phyloP scores from a whole-genome alignment of 257 asterid species.

The Orobanche coerulescens region DNA sequence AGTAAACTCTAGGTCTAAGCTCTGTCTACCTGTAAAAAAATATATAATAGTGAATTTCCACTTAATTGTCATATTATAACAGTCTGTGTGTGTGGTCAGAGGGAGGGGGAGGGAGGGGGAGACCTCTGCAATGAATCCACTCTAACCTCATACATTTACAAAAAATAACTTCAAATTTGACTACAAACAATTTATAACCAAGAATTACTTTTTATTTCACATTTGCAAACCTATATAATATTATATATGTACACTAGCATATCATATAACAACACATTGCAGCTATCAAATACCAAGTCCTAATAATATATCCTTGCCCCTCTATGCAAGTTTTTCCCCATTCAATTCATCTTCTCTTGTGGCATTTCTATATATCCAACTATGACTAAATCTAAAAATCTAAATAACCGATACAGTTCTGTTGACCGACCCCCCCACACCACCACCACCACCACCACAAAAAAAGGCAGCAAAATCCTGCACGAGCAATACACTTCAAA shows the following conservation, averaged over 20 bases:
- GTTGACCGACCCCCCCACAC: background rate
- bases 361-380: slow-evolving; percentile 18
- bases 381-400: slow-evolving; percentile 11
- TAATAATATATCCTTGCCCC: slow-evolving; percentile 1
- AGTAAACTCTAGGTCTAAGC: too few species aligned
- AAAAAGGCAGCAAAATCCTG: background rate
- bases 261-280: slow-evolving; percentile 7
- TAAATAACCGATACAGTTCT: background rate
- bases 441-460: too few species aligned
- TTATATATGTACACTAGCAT: slow-evolving; percentile 26
- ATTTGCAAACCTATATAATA: slow-evolving; percentile 19
- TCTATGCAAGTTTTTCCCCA: slow-evolving; percentile 13
- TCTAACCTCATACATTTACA: slow-evolving; percentile 49
- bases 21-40: too few species aligned
- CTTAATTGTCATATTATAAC: too few species aligned
- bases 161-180: slow-evolving; percentile 36
- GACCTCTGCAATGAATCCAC: slow-evolving; percentile 19
- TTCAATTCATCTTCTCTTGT: background rate
- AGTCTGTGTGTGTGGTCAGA: too few species aligned
- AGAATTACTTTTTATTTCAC: slow-evolving; percentile 14
- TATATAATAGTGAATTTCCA: too few species aligned
- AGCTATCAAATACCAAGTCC: slow-evolving; percentile 9
- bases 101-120: too few species aligned
- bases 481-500: slow-evolving; percentile 16
- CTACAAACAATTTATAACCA: slow-evolving; percentile 56